Base-by-base conservation (phyloP, 1,284 basidiomycete genomes). In the Mycosarcoma mackinlayi region DNA sequence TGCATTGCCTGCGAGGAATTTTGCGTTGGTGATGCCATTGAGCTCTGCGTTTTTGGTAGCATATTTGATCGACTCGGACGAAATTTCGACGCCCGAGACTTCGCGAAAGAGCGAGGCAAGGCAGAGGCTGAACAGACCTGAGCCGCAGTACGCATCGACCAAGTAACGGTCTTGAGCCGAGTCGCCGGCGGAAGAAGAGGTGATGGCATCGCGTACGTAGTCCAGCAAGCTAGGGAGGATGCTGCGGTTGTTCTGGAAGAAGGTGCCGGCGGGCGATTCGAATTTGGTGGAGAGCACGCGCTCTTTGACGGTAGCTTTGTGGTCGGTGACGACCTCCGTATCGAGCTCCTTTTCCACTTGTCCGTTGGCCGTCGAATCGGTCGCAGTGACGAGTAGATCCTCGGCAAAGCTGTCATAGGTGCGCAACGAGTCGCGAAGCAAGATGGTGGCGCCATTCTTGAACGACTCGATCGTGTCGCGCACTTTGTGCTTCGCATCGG, bases 161-260 rank as follows among this genome's bases (percentile, higher is more conserved):
- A 82, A 52, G 57, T 66, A 83, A 27, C 54, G 55, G 1, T 58
- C 46, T 18, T 47, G 42, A 8, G 47, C 37, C 24, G 41, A 14
- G 6, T 19, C 47, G 6, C 30, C 21, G n/a, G 44, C 8, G 2
- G 41, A 37, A 4, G 60, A 14, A 1, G 61, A 40, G 27, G 57
- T 40, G 52, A 76, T 70, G 41, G 75, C 70, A 1, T 69, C 57
- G 53, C 88, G 87, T 55, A 96, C 92, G 84, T 94, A 93, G 60
- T 88, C 83, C 8, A 92, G 91, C 46, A 98, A 87, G 0, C 91
- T 89, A 8, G 89, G 86, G 16, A 98, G 88, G 51, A 97, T 92
- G 18, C 91, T 89, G 81, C 95, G 95, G 86, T 98, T 98, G 86
- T 98, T 98, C 83, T 98, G 95, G 87, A 98, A 98, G 86, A 98